Conservation (phyloP, 345 rosid genomes). For the Firmiana major region DNA sequence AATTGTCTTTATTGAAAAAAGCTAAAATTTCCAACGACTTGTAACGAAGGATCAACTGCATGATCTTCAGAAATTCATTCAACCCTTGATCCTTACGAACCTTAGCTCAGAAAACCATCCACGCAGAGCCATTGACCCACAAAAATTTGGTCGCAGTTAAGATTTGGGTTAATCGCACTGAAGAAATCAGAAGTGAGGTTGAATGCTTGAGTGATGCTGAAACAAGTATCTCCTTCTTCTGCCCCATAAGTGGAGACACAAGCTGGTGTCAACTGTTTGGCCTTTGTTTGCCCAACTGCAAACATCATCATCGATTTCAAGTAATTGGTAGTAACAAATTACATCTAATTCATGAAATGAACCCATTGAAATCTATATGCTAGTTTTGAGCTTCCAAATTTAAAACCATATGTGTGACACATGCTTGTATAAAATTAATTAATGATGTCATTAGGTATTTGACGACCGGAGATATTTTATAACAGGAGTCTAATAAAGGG, state of each 20-base stretch:
- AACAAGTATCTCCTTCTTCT: constrained; percentile 10
- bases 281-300: neutral
- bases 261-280: too few species aligned
- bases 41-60: neutral
- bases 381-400: too few species aligned
- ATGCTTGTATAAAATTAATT: too few species aligned
- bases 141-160: constrained; percentile 15
- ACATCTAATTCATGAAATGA: too few species aligned
- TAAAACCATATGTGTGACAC: too few species aligned
- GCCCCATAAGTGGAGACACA: too few species aligned
- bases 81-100: neutral
- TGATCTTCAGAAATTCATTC: neutral
- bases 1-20: neutral
- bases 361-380: neutral
- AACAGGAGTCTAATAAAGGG: too few species aligned
- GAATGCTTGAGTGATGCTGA: neutral
- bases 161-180: constrained; percentile 13
- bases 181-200: neutral
- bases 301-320: neutral
- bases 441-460: too few species aligned
- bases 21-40: neutral
- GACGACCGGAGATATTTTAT: too few species aligned
- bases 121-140: constrained; percentile 22
- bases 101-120: neutral
- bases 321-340: neutral